Evolutionary conservation across 139 green algal genomes (phyloP).

Genomic region (Volvox reticuliferus): DNA sequence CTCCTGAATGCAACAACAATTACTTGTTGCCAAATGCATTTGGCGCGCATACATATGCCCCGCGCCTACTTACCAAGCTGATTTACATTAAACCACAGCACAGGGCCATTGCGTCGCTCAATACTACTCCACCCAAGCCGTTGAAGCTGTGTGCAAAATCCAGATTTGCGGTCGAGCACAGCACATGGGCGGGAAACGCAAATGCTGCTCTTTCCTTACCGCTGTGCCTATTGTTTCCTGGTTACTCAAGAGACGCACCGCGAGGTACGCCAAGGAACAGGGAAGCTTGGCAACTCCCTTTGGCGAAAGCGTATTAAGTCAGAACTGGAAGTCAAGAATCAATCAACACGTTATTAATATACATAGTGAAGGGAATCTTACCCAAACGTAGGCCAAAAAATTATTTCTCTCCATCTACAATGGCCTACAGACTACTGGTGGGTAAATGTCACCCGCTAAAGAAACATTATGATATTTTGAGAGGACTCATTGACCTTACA

Average conservation of each 20-base stretch:
- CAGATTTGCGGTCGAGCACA: not conserved
- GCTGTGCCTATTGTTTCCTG: slow-evolving; percentile 21
- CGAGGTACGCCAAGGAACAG: not conserved
- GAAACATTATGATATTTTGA: too few relatives aligned
- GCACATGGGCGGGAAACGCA: slow-evolving; percentile 3
- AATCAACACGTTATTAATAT: too few relatives aligned
- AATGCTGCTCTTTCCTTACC: not conserved
- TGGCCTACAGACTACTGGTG: too few relatives aligned
- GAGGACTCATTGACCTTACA: too few relatives aligned
- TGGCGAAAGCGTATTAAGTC: not conserved
- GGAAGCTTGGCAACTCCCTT: slow-evolving; percentile 28
- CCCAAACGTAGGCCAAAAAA: not conserved
- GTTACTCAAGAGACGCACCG: not conserved
- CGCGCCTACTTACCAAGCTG: not conserved
- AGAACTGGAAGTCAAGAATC: not conserved
- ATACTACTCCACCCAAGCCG: slow-evolving; percentile 22
- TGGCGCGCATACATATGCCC: not conserved
- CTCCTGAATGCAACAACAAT: slow-evolving; percentile 29
- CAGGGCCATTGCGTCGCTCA: slow-evolving; percentile 15
- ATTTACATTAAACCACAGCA: slow-evolving; percentile 38
- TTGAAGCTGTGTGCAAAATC: slow-evolving; percentile 31
- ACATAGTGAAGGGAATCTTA: not conserved
- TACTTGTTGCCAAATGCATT: not conserved
- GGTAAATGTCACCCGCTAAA: too few relatives aligned
- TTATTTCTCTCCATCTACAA: not conserved